Percentiles rank a stretch among this genome's conserved stretches.
Evolutionary conservation across 345 rosid species (phyloP).

Genomic region (Trapa bicornis): DNA sequence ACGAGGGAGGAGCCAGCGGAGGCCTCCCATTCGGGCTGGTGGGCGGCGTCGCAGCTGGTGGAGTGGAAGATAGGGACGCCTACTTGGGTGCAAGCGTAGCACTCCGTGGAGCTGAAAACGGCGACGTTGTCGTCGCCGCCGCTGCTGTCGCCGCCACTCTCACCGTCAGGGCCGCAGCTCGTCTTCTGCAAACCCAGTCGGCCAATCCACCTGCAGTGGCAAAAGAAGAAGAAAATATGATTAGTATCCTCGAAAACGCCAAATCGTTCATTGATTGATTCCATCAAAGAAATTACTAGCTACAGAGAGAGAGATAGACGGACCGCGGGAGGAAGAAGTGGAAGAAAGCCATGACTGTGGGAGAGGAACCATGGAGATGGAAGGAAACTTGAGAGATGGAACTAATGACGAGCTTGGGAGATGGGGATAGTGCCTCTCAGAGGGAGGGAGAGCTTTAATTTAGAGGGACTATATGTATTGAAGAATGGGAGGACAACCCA

Average conservation of each 20-base stretch:
- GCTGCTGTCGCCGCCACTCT: background rate
- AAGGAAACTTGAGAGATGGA: conserved; percentile 9
- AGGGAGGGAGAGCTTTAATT: background rate
- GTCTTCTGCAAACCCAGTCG: conserved; percentile 9
- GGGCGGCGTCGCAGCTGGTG: conserved; percentile 80
- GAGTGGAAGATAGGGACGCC: conserved; percentile 92
- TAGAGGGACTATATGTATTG: background rate
- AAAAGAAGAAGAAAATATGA: background rate
- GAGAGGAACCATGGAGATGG: conserved; percentile 33
- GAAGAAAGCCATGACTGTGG: conserved; percentile 23
- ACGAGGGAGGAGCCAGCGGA: conserved; percentile 85
- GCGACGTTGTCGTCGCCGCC: conserved; percentile 19
- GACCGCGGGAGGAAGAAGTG: conserved; percentile 33
- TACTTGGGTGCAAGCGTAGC: conserved; percentile 87
- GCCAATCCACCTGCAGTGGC: conserved; percentile 34
- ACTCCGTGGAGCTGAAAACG: conserved; percentile 43
- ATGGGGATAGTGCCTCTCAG: background rate
- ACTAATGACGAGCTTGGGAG: background rate
- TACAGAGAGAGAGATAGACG: background rate
- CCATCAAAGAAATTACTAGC: background rate
- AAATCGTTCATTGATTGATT: background rate
- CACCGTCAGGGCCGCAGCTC: background rate
- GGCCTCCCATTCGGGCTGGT: conserved; percentile 89
- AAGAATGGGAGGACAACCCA: too few relatives aligned
- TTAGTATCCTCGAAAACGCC: background rate